Base-by-base conservation (phyloP, 225 moss, liverwort and hornwort species). In the Bryoerythrophyllum caledonicum region DNA sequence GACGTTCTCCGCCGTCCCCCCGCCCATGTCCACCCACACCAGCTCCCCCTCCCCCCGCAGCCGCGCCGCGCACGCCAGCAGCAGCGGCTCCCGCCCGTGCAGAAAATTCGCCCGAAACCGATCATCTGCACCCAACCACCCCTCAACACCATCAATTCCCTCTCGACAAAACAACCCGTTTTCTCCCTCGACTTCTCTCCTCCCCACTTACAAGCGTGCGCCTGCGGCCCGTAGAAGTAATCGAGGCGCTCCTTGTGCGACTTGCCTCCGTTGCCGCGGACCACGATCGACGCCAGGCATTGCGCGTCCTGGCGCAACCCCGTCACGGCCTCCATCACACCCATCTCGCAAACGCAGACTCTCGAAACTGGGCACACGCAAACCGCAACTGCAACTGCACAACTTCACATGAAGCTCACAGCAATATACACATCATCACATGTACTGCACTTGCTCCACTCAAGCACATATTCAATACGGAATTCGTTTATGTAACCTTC, bases 241-340 rank as follows among this genome's bases (percentile, higher is more conserved):
- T 97, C 97, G 5, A 97, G 73, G 4, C 94, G 91, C 82, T 94
- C 93, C 84, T 97, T 97, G 68, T 94, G 97, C 58, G 92, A 84
- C 71, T 85, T 89, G 55, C 97, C 97, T n/a, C 83, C 85, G 71
- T 91, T 90, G 37, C 85, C 74, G 13, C 82, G 90, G 10, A 90
- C 68, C 80, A 94, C 74, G 78, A 97, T 94, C 23, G 97, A 90
- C 2, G 90, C 89, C 76, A 97, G 84, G 67, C 94, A 97, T 27
- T 89, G 92, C 1, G 82, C 82, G 72, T 94, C 97, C 85, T 90
- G 91, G 52, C 66, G 64, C 83, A 82, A 78, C 48, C 96, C 96
- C 48, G 74, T 85, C 40, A 88, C 63, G 10, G 55, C 40, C 2
- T 88, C 88, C 82, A 69, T 64, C 81, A 84, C 80, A 35, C 77